A percentile compares a stretch with the other conserved stretches of the same genome.
phyloP scores from a whole-genome alignment of 176 grass and related monocot species.

The Typha latifolia region DNA sequence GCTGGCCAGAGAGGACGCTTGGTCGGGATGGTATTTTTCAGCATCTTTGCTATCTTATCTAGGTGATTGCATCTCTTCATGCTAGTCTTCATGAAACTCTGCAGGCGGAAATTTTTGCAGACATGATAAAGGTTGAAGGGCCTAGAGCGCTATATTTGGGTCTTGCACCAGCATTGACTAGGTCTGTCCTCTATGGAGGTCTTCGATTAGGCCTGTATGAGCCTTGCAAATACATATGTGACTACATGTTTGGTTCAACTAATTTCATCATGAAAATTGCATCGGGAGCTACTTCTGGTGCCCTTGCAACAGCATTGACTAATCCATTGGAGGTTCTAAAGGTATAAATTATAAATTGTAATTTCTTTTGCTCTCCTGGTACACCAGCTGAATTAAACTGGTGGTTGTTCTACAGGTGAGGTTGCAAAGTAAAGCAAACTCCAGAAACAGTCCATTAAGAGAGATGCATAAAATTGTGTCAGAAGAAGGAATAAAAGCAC shows the following conservation, averaged over 20 bases:
- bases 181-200: constrained; percentile 83
- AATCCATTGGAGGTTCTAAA: constrained; percentile 87
- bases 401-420: constrained; percentile 43
- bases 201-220: constrained; percentile 89
- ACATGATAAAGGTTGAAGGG: constrained; percentile 69
- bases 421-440: constrained; percentile 57
- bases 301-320: constrained; percentile 65
- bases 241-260: constrained; percentile 66
- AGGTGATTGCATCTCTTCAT: background rate
- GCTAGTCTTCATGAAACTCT: constrained; percentile 21
- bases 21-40: constrained; percentile 73
- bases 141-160: constrained; percentile 72
- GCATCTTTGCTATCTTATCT: background rate
- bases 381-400: background rate
- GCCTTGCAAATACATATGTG: constrained; percentile 69
- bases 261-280: constrained; percentile 76
- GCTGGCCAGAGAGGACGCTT: constrained; percentile 85
- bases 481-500: constrained; percentile 61
- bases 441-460: constrained; percentile 41
- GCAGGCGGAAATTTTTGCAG: constrained; percentile 64
- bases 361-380: constrained; percentile 1
- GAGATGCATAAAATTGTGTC: constrained; percentile 58
- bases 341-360: constrained; percentile 24
- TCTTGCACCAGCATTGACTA: constrained; percentile 64
- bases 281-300: constrained; percentile 76